Evolutionary conservation across 179 eudicot species (phyloP), one percentile per base, ranked within the genome.

Genomic region (Camellia oleifera): DNA sequence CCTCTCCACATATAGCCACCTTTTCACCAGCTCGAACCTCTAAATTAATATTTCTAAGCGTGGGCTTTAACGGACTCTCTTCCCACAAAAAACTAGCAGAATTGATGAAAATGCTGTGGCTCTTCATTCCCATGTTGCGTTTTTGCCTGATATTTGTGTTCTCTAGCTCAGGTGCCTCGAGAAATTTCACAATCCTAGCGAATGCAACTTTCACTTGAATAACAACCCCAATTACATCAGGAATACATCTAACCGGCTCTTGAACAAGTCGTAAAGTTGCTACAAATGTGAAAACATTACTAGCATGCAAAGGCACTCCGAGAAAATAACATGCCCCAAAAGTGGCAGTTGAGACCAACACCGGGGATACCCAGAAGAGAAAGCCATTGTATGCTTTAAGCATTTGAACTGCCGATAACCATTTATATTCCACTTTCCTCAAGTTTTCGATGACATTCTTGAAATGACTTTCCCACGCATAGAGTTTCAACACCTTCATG

Each of bases 391-490:
- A 90, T 7, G 92, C 90, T 79, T 75, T 88, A 9, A 85, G 82
- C 20, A 86, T 74, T 81, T 90, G 94, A 61, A 90, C 93, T 7
- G 88, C 88, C 11, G 79, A 74, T 70, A 93, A 73, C 90, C 94
- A 89, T 74, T 82, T 87, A 58, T 64, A 83, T 70, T 94, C 98
- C 4, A 74, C 84, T 45, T 72, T 63, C 83, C 96, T 87, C 66
- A 91, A 63, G 0, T 73, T 78, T 70, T 89, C 88, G 1, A 93
- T 86, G 5, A 77, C 85, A 14, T 79, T 82, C 81, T 87, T 91
- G 77, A 93, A 90, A 86, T 88, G 93, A 68, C 80, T 88, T 74
- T 91, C 98, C 98, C 98, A 94, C 0, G 96, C 97, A 81, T 94
- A 90, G 17, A 91, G 62, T 76, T 94, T 93, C 57, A 94, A 83